Evolutionary conservation across 768 basidiomycete species (phyloP).

Genomic region (Cystofilobasidium ferigula): DNA sequence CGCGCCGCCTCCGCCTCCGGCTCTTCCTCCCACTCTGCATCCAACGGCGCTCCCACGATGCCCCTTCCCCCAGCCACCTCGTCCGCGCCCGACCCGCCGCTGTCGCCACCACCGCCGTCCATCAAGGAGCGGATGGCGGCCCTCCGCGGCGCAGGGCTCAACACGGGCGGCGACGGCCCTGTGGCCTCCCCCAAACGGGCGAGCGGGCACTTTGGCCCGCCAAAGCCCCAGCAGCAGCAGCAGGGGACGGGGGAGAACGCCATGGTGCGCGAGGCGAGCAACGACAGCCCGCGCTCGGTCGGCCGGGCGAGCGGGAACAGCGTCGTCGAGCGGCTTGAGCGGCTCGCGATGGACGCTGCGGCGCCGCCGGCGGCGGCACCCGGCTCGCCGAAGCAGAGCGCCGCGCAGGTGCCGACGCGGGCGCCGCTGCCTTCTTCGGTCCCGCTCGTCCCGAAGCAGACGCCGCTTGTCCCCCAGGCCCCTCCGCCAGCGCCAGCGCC

Average conservation of each 20-base stretch:
- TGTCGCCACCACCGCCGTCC: constrained; percentile 1
- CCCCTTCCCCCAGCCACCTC: not conserved
- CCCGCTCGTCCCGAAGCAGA: not conserved
- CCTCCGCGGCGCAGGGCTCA: constrained; percentile 18
- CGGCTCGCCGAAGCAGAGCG: not conserved
- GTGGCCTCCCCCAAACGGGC: not conserved
- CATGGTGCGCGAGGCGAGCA: not conserved
- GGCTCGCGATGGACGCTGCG: not conserved
- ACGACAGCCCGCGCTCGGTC: not conserved
- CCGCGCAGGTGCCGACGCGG: not conserved
- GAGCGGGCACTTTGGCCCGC: not conserved
- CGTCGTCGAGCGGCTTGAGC: not conserved
- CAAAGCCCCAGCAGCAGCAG: not conserved
- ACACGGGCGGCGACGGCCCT: constrained; percentile 8
- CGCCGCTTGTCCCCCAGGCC: not conserved
- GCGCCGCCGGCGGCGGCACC: not conserved
- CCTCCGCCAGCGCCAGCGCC: not conserved
- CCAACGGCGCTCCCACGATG: not conserved
- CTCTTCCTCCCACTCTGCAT: not conserved
- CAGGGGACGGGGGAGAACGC: not conserved
- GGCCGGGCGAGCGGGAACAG: not conserved
- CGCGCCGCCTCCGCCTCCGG: not conserved
- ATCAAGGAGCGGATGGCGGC: constrained; percentile 25
- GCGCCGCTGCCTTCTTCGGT: not conserved
- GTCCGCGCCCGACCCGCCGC: not conserved